A percentile compares a stretch with the other conserved stretches of the same genome.
Conservation (phyloP, 2,329 filamentous ascomycete species). For the Magnaporthales sp. region DNA sequence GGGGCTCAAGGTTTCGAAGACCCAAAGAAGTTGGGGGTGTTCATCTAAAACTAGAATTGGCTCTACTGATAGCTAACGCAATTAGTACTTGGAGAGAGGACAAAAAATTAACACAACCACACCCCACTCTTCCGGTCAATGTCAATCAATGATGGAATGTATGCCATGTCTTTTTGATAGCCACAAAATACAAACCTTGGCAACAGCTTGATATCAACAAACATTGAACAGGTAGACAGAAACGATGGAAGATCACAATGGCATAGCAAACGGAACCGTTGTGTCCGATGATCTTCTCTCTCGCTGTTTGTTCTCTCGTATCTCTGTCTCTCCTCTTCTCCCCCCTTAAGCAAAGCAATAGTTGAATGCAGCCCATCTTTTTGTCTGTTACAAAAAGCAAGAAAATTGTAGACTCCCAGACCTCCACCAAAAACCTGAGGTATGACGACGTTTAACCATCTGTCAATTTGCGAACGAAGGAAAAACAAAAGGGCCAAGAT, state of each 20-base stretch:
- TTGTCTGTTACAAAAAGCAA: not conserved
- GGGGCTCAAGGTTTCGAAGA: slow-evolving; percentile 13
- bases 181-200: not conserved
- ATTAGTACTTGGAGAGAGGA: not conserved
- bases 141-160: not conserved
- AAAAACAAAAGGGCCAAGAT: not conserved
- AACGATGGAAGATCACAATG: not conserved
- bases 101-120: not conserved
- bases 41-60: not conserved
- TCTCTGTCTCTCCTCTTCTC: not conserved
- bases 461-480: not conserved
- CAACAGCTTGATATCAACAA: not conserved
- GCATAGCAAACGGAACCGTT: not conserved
- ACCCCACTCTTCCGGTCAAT: not conserved
- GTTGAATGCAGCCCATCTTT: not conserved
- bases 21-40: not conserved
- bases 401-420: not conserved
- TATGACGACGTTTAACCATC: not conserved
- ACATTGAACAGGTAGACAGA: not conserved
- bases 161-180: not conserved
- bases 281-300: not conserved
- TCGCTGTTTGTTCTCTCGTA: not conserved
- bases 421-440: not conserved
- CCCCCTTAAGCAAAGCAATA: not conserved
- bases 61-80: not conserved